Evolutionary conservation across 805 yeast genomes (phyloP).

Genomic region (Sporopachydermia quercuum): DNA sequence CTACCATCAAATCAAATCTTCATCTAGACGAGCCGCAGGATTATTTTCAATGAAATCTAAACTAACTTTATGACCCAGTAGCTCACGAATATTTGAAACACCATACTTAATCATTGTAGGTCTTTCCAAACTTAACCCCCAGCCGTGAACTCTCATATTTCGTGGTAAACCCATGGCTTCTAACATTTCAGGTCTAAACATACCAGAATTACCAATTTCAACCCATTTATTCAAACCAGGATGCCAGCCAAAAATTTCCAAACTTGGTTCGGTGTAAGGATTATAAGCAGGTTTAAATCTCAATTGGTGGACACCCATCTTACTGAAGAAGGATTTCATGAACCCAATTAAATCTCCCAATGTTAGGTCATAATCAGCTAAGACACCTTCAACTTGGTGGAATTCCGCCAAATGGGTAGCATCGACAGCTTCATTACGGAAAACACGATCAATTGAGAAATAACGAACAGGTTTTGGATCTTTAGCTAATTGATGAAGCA

Average conservation of each 20-base stretch:
- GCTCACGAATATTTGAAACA: conserved; percentile 89
- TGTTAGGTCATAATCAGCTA: conserved; percentile 91
- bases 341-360: conserved; percentile 94
- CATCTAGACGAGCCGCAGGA: conserved; percentile 96
- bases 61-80: conserved; percentile 92
- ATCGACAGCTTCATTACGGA: conserved; percentile 99
- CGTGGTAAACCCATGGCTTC: conserved; percentile 96
- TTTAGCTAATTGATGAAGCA: conserved; percentile 76
- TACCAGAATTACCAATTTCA: conserved; percentile 98
- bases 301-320: conserved; percentile 92
- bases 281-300: conserved; percentile 98
- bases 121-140: conserved; percentile 94
- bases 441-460: conserved; percentile 94
- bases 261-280: conserved; percentile 97
- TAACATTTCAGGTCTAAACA: conserved; percentile 99
- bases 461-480: conserved; percentile 83
- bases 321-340: conserved; percentile 92
- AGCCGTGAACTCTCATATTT: conserved; percentile 87
- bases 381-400: conserved; percentile 98
- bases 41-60: conserved; percentile 88
- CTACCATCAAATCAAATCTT: conserved; percentile 37
- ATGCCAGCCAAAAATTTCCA: conserved; percentile 97
- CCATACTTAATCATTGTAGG: conserved; percentile 99
- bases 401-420: conserved; percentile 98
- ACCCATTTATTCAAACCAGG: conserved; percentile 93